A percentile compares a stretch with the other conserved stretches of the same genome.
Conservation (phyloP, 1,139 yeast species). For the Suhomyces bolitotheri region DNA sequence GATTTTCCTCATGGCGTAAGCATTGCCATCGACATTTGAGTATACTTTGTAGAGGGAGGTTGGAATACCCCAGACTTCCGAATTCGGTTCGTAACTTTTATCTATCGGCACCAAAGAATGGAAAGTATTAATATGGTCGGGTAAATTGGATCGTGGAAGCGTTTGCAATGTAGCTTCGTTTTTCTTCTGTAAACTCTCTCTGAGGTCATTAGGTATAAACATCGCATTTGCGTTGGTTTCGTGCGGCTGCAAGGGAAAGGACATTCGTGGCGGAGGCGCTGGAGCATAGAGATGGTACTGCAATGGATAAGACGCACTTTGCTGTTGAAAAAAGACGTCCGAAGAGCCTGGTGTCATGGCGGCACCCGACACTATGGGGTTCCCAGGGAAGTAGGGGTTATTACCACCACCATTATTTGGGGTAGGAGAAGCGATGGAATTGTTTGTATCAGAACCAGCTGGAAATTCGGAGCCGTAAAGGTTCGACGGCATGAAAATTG, state of each 20-base stretch:
- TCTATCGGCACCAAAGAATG: conserved; percentile 89
- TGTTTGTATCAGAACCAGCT: conserved; percentile 7
- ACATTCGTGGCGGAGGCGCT: conserved; percentile 72
- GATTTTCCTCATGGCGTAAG: conserved; percentile 74
- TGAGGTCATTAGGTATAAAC: conserved; percentile 69
- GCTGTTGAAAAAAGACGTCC: conserved; percentile 24
- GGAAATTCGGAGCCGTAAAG: conserved; percentile 11
- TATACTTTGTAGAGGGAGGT: conserved; percentile 76
- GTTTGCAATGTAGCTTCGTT: conserved; percentile 82
- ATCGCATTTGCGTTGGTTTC: conserved; percentile 69
- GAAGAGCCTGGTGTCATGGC: conserved; percentile 16
- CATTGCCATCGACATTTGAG: conserved; percentile 74
- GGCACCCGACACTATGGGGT: conserved; percentile 8
- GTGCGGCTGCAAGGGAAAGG: conserved; percentile 60
- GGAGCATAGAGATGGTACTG: conserved; percentile 93
- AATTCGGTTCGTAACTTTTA: conserved; percentile 51
- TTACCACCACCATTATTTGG: conserved; percentile 7
- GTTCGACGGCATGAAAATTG: conserved; percentile 30
- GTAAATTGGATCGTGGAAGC: conserved; percentile 59
- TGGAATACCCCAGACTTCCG: conserved; percentile 59
- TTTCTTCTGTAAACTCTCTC: conserved; percentile 70
- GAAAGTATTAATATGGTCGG: conserved; percentile 76
- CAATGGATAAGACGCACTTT: conserved; percentile 52
- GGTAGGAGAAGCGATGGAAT: conserved; percentile 9
- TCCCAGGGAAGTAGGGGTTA: conserved; percentile 24